phyloP scores from a whole-genome alignment of 78 protist genomes.

The Abeoforma whisleri region DNA sequence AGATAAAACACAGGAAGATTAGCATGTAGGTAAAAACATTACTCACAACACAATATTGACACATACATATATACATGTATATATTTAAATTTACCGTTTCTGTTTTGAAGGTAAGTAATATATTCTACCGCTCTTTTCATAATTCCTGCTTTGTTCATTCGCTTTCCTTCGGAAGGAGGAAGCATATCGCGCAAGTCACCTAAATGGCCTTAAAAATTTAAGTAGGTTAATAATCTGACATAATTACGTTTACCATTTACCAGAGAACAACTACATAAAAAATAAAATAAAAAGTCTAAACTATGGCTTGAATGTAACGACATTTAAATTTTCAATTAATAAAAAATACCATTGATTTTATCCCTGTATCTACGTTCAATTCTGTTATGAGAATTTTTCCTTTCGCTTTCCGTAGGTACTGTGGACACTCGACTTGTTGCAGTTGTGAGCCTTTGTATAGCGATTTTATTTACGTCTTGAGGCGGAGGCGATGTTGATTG shows the following conservation, averaged over 20 bases:
- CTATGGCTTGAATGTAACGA: too few relatives aligned
- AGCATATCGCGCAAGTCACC: not conserved
- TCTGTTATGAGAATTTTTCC: not conserved
- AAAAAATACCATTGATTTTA: not conserved
- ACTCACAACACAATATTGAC: too few relatives aligned
- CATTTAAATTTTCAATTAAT: too few relatives aligned
- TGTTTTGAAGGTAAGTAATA: not conserved
- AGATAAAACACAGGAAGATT: not conserved
- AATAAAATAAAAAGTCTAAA: too few relatives aligned
- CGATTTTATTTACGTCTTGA: not conserved
- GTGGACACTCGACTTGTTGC: not conserved
- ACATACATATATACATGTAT: too few relatives aligned
- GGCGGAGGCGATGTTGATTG: too few relatives aligned
- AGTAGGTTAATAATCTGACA: too few relatives aligned
- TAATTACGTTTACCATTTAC: too few relatives aligned
- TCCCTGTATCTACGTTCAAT: not conserved
- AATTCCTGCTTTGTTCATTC: not conserved
- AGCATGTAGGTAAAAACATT: not conserved
- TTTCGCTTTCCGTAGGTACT: not conserved
- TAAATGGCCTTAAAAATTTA: too few relatives aligned
- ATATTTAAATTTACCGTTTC: not conserved
- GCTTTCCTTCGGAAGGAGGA: not conserved
- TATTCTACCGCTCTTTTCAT: not conserved
- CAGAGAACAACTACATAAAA: too few relatives aligned
- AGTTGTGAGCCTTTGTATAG: not conserved